Evolutionary conservation across 2,329 filamentous ascomycete species (phyloP), one percentile per base, ranked within the genome.

Genomic region (Nigrospora sphaerica): DNA sequence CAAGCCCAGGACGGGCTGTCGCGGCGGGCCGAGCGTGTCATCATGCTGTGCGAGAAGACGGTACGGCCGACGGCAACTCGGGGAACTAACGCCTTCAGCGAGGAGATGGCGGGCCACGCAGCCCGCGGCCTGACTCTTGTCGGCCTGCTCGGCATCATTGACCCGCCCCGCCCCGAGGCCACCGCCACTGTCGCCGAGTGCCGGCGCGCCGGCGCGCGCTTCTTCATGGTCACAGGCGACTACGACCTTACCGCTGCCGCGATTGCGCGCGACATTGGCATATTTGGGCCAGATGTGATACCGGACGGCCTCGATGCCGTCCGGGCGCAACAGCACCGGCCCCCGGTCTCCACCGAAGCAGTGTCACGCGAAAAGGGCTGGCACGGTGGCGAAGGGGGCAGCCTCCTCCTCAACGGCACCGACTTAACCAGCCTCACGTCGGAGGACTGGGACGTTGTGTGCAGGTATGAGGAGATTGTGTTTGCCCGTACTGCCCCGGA

Each of bases 191-290:
- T 88, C 36, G 66, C 69, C n/a, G 86, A 77, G 1, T 70, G 89
- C 14, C 77, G 85, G 12, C 72, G 77, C 1, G 86, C 87, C 6
- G 83, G 84, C 2, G 85, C 90, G 45, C 73, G 82, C n/a, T 81
- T 89, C 32, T 83, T 86, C 62, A 91, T 91, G 86, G 75, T 89
- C 0, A 90, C 86, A 1, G 85, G 86, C 10, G 86, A 91, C 57
- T 89, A 86, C 59, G 82, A 83, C 19, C 72, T 89, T 13, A 91
- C 86, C 0, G 86, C 86, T 0, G 73, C 81, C 50, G 82, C 85
- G 1, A 89, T 91, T 50, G 85, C 86, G 0, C 71, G 75, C 3
- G 79, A 88, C n/a, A n/a, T n/a, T n/a, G 81, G 52, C 77, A 82
- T 50, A 78, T 81, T 54, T 71, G 71, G 40, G 62, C 75, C 81